A percentile compares a stretch with the other conserved stretches of the same genome.
These are phyloP conservation scores for Sclerotinia minor DNA, from an alignment of 2,329 filamentous ascomycete species.

Conservation along the genomic window DNA sequence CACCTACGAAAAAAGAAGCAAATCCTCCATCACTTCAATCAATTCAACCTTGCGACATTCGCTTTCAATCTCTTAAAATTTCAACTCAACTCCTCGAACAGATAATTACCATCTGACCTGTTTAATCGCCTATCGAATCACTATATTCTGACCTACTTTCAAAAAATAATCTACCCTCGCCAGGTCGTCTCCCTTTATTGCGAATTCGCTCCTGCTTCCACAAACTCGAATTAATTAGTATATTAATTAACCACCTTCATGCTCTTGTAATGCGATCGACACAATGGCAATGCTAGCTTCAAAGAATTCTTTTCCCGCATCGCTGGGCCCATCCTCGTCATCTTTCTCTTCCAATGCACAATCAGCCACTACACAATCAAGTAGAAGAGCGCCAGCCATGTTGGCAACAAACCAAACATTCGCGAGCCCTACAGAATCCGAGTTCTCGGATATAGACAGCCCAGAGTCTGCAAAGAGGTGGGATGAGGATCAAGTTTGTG, in stretches of 20 bases:
- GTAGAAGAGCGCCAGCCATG: constrained; percentile 54
- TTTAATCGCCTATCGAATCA: not conserved
- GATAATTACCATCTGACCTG: not conserved
- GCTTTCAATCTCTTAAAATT: not conserved
- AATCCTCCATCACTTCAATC: constrained; percentile 1
- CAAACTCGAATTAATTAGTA: not conserved
- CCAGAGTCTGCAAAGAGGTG: constrained; percentile 78
- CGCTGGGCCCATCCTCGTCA: constrained; percentile 50
- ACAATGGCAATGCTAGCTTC: constrained; percentile 77
- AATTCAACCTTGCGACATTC: not conserved
- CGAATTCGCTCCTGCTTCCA: constrained; percentile 16
- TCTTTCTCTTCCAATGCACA: constrained; percentile 51
- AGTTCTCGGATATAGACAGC: constrained; percentile 82
- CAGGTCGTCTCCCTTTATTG: not conserved
- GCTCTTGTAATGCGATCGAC: constrained; percentile 31
- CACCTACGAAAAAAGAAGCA: not conserved
- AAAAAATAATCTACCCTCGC: constrained; percentile 7
- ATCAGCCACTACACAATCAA: constrained; percentile 52
- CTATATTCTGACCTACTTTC: not conserved
- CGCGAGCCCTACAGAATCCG: constrained; percentile 84
- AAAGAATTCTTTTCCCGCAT: constrained; percentile 67
- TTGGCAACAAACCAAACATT: constrained; percentile 54
- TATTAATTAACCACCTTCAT: constrained; percentile 29
- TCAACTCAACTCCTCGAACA: not conserved
- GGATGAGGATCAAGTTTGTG: constrained; percentile 88